Conservation (phyloP, 2,329 filamentous ascomycete genomes). For the Fonsecaea erecta region DNA sequence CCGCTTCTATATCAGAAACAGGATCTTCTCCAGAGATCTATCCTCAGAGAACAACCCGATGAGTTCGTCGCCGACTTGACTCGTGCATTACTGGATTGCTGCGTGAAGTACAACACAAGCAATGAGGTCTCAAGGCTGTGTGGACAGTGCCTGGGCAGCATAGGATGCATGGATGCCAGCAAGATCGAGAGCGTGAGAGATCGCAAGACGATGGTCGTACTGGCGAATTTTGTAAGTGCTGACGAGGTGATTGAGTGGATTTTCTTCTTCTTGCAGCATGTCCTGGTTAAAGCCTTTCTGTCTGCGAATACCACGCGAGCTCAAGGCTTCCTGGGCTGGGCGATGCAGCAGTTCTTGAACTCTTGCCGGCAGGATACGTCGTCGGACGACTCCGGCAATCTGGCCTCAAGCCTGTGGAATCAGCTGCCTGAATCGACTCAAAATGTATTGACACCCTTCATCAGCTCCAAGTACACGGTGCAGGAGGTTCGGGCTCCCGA, state of each 20-base stretch:
- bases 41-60: conserved; percentile 82
- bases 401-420: conserved; percentile 60
- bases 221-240: conserved; percentile 80
- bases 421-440: conserved; percentile 75
- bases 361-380: conserved; percentile 67
- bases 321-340: conserved; percentile 90
- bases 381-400: conserved; percentile 37
- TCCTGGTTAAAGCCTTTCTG: conserved; percentile 87
- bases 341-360: conserved; percentile 88
- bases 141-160: conserved; percentile 80
- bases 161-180: conserved; percentile 91
- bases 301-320: conserved; percentile 85
- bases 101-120: conserved; percentile 74
- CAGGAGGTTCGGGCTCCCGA: conserved; percentile 48
- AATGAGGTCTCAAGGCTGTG: conserved; percentile 73
- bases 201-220: conserved; percentile 80
- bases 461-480: conserved; percentile 81
- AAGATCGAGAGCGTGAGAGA: conserved; percentile 79
- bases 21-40: conserved; percentile 75
- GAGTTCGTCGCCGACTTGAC: conserved; percentile 71
- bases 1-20: conserved; percentile 75
- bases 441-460: conserved; percentile 84
- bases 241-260: conserved; percentile 85
- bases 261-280: conserved; percentile 80
- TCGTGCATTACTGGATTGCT: conserved; percentile 81